A percentile compares a stretch with the other conserved stretches of the same genome.
Conservation (phyloP, 2,329 filamentous ascomycete species). For the Trichoderma koningii region DNA sequence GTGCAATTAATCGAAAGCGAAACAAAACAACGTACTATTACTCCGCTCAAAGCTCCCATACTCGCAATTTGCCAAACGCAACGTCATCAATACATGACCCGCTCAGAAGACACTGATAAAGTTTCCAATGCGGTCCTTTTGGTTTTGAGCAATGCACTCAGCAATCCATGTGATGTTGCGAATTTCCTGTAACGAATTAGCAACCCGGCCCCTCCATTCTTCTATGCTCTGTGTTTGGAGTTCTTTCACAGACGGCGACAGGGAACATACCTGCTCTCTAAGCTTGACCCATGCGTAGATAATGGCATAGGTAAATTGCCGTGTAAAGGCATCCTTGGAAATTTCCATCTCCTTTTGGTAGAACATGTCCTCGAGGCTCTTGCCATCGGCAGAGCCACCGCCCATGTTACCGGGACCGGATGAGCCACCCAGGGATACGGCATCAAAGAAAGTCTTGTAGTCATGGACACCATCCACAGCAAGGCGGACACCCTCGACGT, state of each 20-base stretch:
- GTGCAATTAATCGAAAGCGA: slow-evolving; percentile 42
- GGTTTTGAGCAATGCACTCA: slow-evolving; percentile 98
- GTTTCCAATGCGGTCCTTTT: slow-evolving; percentile 98
- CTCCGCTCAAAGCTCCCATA: slow-evolving; percentile 43
- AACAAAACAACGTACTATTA: slow-evolving; percentile 38
- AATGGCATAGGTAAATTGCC: slow-evolving; percentile 92
- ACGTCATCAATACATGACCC: slow-evolving; percentile 29
- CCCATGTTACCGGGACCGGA: slow-evolving; percentile 81
- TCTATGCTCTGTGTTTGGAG: not conserved
- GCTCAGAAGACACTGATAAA: slow-evolving; percentile 95
- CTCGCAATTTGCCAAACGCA: slow-evolving; percentile 29
- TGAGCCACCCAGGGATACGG: slow-evolving; percentile 73
- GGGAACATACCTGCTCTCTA: slow-evolving; percentile 78
- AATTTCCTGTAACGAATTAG: slow-evolving; percentile 72
- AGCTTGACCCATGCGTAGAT: slow-evolving; percentile 98
- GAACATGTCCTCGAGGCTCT: slow-evolving; percentile 94
- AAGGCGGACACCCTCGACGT: slow-evolving; percentile 88
- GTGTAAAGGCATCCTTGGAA: slow-evolving; percentile 90
- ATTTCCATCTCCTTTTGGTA: slow-evolving; percentile 99
- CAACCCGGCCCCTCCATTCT: not conserved
- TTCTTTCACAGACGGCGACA: not conserved
- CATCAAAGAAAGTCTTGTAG: slow-evolving; percentile 96
- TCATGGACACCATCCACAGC: slow-evolving; percentile 91
- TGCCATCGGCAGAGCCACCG: slow-evolving; percentile 76
- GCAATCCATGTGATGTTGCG: slow-evolving; percentile 99